phyloP scores from a whole-genome alignment of 129 eudicot species.

The Ambrosia artemisiifolia region DNA sequence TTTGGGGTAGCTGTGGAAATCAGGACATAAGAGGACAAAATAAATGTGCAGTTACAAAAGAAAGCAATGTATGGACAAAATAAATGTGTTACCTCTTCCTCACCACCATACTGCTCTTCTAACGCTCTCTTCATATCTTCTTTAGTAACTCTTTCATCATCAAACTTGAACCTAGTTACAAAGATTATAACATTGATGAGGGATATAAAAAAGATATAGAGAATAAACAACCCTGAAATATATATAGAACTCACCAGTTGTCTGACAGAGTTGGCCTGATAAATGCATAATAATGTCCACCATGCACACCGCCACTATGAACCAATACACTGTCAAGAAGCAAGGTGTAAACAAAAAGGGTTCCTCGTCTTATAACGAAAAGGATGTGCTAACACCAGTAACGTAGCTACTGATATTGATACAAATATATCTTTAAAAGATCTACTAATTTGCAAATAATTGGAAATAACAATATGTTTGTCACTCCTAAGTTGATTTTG shows the following conservation, averaged over 20 bases:
- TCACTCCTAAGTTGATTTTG: neutral
- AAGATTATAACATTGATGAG: neutral
- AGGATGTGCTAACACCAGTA: neutral
- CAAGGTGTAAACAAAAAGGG: constrained; percentile 3
- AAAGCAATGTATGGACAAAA: neutral
- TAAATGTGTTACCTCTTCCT: constrained; percentile 65
- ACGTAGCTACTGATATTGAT: neutral
- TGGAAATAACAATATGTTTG: neutral
- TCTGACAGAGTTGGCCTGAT: constrained; percentile 90
- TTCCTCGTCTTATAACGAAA: neutral
- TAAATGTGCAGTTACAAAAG: constrained; percentile 6
- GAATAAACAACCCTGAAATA: neutral
- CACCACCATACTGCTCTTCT: constrained; percentile 98
- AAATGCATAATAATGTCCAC: constrained; percentile 91
- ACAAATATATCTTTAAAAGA: neutral
- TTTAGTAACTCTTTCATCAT: constrained; percentile 92
- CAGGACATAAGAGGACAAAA: constrained; percentile 9
- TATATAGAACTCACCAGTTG: constrained; percentile 52
- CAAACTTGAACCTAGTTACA: constrained; percentile 71
- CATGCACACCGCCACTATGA: constrained; percentile 98
- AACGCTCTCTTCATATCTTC: constrained; percentile 83
- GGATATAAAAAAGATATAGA: neutral
- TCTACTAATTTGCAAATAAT: neutral
- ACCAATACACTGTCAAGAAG: constrained; percentile 75
- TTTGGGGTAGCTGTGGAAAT: constrained; percentile 69